These are phyloP conservation scores for Blakeslea trispora DNA, from an alignment of 371 early-diverging fungal genomes.

Conservation along the genomic window DNA sequence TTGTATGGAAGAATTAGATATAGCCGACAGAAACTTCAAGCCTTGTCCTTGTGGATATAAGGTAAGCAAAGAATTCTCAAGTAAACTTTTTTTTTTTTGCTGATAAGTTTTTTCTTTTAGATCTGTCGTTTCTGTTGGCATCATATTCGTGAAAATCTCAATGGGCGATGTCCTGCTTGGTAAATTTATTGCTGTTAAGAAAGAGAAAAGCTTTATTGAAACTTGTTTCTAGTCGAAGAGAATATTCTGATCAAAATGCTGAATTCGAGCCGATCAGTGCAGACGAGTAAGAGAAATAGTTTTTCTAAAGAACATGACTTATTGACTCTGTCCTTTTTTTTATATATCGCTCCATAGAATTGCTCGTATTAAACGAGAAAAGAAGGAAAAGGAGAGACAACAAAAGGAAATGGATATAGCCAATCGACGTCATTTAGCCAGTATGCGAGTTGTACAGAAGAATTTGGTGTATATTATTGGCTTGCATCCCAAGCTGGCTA, in stretches of 20 bases:
- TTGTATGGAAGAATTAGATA: too few species aligned
- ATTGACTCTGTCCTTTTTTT: too few species aligned
- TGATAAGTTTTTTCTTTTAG: too few species aligned
- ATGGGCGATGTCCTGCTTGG: slow-evolving; percentile 94
- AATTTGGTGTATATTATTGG: slow-evolving; percentile 96
- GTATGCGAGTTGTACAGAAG: slow-evolving; percentile 93
- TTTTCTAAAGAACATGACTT: neutral
- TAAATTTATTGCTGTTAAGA: too few species aligned
- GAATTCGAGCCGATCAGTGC: slow-evolving; percentile 88
- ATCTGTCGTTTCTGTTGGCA: slow-evolving; percentile 98
- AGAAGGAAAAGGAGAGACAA: slow-evolving; percentile 86
- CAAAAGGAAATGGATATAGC: slow-evolving; percentile 88
- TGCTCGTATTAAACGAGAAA: slow-evolving; percentile 69
- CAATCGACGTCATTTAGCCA: slow-evolving; percentile 84
- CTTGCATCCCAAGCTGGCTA: slow-evolving; percentile 78
- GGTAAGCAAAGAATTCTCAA: too few species aligned
- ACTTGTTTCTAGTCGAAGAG: slow-evolving; percentile 62
- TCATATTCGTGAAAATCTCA: slow-evolving; percentile 90
- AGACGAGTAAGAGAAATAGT: slow-evolving; percentile 61
- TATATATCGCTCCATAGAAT: too few species aligned
- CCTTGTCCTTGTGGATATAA: too few species aligned
- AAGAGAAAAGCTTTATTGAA: neutral
- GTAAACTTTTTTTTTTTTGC: too few species aligned
- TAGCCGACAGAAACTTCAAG: too few species aligned
- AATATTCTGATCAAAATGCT: slow-evolving; percentile 84